A percentile compares a stretch with the other conserved stretches of the same genome.
These are phyloP conservation scores for Pilatotrama ljubarskyi DNA, from an alignment of 768 basidiomycete species.

Conservation along the genomic window DNA sequence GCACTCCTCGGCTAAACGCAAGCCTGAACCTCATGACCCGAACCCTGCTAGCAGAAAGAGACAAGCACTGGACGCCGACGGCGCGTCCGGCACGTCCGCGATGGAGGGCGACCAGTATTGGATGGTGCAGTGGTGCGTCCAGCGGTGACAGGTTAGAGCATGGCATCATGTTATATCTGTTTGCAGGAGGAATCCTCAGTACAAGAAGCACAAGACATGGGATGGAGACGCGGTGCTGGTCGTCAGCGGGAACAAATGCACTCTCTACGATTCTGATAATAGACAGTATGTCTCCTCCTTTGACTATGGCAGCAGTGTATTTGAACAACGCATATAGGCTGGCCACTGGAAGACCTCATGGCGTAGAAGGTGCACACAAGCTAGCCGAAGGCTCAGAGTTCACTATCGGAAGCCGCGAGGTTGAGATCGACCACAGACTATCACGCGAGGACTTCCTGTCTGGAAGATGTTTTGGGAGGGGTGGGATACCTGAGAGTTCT, in stretches of 20 bases:
- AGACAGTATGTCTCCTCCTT: conserved; percentile 44
- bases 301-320: neutral
- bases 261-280: conserved; percentile 63
- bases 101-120: conserved; percentile 47
- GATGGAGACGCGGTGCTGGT: conserved; percentile 78
- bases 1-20: conserved; percentile 23
- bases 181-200: conserved; percentile 63
- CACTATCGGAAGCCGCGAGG: conserved; percentile 53
- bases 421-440: conserved; percentile 64
- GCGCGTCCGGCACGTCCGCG: neutral
- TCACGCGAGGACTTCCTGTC: conserved; percentile 58
- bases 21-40: conserved; percentile 21
- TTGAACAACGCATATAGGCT: conserved; percentile 41
- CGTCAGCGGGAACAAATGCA: conserved; percentile 43
- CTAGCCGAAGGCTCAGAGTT: conserved; percentile 42
- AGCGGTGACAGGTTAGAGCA: neutral
- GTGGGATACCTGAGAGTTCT: conserved; percentile 18
- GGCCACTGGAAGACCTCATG: conserved; percentile 48
- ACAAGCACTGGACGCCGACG: conserved; percentile 24
- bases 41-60: conserved; percentile 21
- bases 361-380: conserved; percentile 34
- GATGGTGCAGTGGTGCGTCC: conserved; percentile 75
- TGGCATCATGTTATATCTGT: neutral
- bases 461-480: conserved; percentile 61
- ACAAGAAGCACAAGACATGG: conserved; percentile 89